Evolutionary conservation across 140 eudicot genomes (phyloP).

Genomic region (Stevia rebaudiana): DNA sequence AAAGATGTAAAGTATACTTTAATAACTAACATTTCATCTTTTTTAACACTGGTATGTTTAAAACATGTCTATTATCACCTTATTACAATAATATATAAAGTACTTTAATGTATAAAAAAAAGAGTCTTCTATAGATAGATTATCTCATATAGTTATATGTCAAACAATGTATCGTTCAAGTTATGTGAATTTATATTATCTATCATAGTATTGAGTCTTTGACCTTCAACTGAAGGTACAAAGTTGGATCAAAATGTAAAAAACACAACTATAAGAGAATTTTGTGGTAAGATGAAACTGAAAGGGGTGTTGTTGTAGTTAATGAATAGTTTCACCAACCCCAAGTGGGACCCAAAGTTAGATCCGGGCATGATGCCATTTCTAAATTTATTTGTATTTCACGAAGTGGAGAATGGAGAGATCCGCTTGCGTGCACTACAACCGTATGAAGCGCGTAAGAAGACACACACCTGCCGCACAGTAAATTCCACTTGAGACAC

Average conservation of each 20-base stretch:
- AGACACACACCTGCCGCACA: slow-evolving; percentile 30
- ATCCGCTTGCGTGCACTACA: slow-evolving; percentile 12
- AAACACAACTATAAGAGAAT: not conserved
- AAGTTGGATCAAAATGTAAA: not conserved
- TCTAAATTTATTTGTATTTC: not conserved
- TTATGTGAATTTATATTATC: too few relatives aligned
- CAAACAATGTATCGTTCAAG: too few relatives aligned
- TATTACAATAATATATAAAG: too few relatives aligned
- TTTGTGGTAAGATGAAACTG: not conserved
- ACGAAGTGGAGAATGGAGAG: slow-evolving; percentile 13
- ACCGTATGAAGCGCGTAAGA: slow-evolving; percentile 20
- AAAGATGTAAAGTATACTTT: too few relatives aligned
- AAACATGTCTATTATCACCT: too few relatives aligned
- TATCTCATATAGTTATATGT: too few relatives aligned
- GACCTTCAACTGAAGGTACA: not conserved
- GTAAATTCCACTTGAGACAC: not conserved
- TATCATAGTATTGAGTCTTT: too few relatives aligned
- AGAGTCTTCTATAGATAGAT: too few relatives aligned
- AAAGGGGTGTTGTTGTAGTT: not conserved
- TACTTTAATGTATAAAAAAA: too few relatives aligned
- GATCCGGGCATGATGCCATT: slow-evolving; percentile 26
- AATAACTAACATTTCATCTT: too few relatives aligned
- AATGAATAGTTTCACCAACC: slow-evolving; percentile 22
- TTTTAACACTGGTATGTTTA: too few relatives aligned
- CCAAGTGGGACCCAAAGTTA: slow-evolving; percentile 23